phyloP scores from a whole-genome alignment of 2,329 filamentous ascomycete species.

The Zymoseptoria pseudotritici region DNA sequence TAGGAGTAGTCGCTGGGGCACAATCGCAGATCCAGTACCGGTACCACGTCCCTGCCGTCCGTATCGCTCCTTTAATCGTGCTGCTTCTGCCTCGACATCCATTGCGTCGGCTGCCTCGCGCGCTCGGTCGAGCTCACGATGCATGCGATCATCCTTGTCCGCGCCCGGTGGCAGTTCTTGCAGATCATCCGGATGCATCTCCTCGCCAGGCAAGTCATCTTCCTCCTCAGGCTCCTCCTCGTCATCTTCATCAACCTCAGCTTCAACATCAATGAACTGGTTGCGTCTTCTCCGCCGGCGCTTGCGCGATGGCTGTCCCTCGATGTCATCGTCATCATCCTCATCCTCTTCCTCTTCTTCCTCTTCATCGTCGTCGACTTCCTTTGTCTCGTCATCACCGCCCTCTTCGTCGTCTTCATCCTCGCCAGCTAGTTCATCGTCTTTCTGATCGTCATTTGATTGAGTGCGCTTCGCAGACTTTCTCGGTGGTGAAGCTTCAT shows the following conservation, averaged over 20 bases:
- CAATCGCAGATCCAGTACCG: slow-evolving; percentile 63
- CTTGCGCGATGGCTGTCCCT: slow-evolving; percentile 71
- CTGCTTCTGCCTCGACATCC: slow-evolving; percentile 89
- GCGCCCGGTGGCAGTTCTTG: slow-evolving; percentile 66
- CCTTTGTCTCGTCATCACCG: slow-evolving; percentile 53
- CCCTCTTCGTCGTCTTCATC: slow-evolving; percentile 54
- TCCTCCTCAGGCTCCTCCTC: slow-evolving; percentile 84
- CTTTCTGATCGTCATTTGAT: slow-evolving; percentile 41
- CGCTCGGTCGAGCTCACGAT: slow-evolving; percentile 87
- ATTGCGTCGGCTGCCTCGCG: slow-evolving; percentile 80
- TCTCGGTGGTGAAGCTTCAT: slow-evolving; percentile 29
- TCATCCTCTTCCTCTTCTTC: slow-evolving; percentile 27
- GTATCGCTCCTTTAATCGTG: slow-evolving; percentile 79
- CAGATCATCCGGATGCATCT: slow-evolving; percentile 84
- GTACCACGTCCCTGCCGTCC: slow-evolving; percentile 62
- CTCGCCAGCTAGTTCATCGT: slow-evolving; percentile 38
- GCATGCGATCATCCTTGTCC: slow-evolving; percentile 81
- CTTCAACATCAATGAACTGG: slow-evolving; percentile 94
- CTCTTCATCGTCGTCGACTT: slow-evolving; percentile 46
- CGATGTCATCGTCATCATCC: slow-evolving; percentile 24
- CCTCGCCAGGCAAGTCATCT: slow-evolving; percentile 75
- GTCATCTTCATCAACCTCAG: slow-evolving; percentile 91
- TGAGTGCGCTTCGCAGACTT: slow-evolving; percentile 24
- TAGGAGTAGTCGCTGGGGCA: slow-evolving; percentile 78
- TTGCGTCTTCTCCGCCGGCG: slow-evolving; percentile 66